A percentile compares a stretch with the other conserved stretches of the same genome.
Evolutionary conservation across 1,284 basidiomycete species (phyloP).

Genomic region (Boletus semigastroideus): DNA sequence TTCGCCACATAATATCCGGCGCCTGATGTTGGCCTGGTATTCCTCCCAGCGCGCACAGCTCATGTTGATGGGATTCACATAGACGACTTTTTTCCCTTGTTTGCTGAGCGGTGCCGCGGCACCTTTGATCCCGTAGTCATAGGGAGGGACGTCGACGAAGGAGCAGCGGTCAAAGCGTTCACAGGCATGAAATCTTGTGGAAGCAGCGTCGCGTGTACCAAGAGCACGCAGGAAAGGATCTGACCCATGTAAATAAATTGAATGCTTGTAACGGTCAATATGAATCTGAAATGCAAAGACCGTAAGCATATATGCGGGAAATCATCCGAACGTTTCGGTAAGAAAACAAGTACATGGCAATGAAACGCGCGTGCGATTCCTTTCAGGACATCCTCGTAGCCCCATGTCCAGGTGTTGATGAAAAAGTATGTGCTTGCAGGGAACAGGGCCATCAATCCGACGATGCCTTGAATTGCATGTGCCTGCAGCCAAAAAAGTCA

Average conservation of each 20-base stretch:
- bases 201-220: constrained; percentile 57
- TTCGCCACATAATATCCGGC: constrained; percentile 40
- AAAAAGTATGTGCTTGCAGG: constrained; percentile 76
- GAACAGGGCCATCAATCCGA: constrained; percentile 68
- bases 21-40: constrained; percentile 53
- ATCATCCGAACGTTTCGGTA: background rate
- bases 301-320: constrained; percentile 14
- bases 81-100: constrained; percentile 61
- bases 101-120: constrained; percentile 31
- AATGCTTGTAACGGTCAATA: constrained; percentile 83
- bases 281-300: constrained; percentile 63
- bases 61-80: constrained; percentile 77
- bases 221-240: constrained; percentile 68
- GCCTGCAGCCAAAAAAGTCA: constrained; percentile 42
- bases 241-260: constrained; percentile 57
- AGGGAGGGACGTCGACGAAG: constrained; percentile 47
- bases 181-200: constrained; percentile 88
- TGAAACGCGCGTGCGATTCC: constrained; percentile 66
- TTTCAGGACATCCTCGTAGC: constrained; percentile 85
- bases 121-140: constrained; percentile 14
- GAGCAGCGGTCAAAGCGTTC: constrained; percentile 79
- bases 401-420: constrained; percentile 92
- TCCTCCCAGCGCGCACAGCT: constrained; percentile 55
- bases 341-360: constrained; percentile 44
- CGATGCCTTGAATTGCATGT: constrained; percentile 63